Percentiles rank a stretch among this genome's conserved stretches.
These are phyloP conservation scores for Agaricus subrufescens DNA, from an alignment of 768 basidiomycete genomes.

Conservation along the genomic window DNA sequence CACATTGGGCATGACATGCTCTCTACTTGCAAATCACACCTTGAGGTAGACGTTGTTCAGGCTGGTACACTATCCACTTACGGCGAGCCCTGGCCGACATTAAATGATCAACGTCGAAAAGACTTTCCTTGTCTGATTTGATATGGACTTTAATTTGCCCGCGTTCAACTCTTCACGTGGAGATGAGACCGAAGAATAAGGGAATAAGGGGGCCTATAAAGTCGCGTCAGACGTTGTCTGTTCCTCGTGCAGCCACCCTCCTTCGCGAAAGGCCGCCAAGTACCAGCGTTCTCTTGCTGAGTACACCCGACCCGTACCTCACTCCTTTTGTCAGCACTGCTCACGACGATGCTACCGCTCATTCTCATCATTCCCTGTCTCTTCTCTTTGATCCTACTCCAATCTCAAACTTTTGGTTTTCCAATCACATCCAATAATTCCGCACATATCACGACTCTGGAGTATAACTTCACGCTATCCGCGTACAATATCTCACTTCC, in stretches of 20 bases:
- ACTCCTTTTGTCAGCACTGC: not conserved
- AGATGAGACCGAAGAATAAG: not conserved
- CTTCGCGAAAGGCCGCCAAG: no score
- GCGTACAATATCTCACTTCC: constrained; percentile 36
- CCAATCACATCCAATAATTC: not conserved
- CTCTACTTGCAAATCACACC: not conserved
- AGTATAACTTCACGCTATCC: constrained; percentile 41
- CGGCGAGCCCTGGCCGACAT: not conserved
- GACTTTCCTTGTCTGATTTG: constrained; percentile 1
- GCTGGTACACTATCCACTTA: not conserved
- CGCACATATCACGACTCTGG: constrained; percentile 11
- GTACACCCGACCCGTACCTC: no score
- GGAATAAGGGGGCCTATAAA: not conserved
- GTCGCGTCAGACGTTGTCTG: no score
- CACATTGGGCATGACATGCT: not conserved
- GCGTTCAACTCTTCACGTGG: not conserved
- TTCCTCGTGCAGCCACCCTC: no score
- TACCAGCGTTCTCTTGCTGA: no score
- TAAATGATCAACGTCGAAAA: not conserved
- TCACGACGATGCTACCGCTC: not conserved
- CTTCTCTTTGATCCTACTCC: not conserved
- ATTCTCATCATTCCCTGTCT: not conserved
- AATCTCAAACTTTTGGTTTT: not conserved
- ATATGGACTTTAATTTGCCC: not conserved
- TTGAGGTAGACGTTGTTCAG: not conserved